These are phyloP conservation scores for Monilinia fructicola DNA, from an alignment of 2,329 filamentous ascomycete species.

Conservation along the genomic window DNA sequence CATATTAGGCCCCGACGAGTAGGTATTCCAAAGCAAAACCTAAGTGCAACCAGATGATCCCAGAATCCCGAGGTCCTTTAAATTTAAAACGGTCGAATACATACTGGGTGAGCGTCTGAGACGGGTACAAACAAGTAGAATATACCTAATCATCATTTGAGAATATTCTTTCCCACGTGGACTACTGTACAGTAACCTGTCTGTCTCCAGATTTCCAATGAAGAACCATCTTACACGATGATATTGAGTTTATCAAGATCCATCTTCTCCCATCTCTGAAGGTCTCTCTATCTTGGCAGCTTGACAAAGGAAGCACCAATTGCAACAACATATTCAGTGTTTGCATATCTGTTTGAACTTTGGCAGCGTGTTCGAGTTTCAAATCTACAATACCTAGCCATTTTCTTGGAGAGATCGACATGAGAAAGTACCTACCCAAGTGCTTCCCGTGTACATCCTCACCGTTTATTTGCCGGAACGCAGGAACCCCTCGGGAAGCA, in stretches of 20 bases:
- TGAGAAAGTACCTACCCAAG: neutral
- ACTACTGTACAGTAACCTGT: too few relatives aligned
- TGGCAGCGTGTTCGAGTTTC: too few relatives aligned
- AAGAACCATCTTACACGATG: too few relatives aligned
- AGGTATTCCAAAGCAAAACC: too few relatives aligned
- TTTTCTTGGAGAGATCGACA: slow-evolving; percentile 11
- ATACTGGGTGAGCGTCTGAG: too few relatives aligned
- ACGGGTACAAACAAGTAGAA: too few relatives aligned
- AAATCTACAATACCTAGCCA: neutral
- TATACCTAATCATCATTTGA: neutral
- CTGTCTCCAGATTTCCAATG: neutral
- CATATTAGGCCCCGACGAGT: too few relatives aligned
- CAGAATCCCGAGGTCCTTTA: neutral
- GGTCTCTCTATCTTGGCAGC: too few relatives aligned
- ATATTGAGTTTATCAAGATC: neutral
- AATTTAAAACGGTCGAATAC: neutral
- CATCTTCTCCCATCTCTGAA: neutral
- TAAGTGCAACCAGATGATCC: too few relatives aligned
- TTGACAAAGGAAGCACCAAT: neutral
- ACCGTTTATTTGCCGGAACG: neutral
- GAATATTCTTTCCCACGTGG: neutral
- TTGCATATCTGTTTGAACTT: too few relatives aligned
- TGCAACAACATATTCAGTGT: neutral
- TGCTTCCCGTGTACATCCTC: neutral
- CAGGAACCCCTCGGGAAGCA: slow-evolving; percentile 16